A percentile compares a stretch with the other conserved stretches of the same genome.
Evolutionary conservation across 208 protist genomes (phyloP).

Genomic region (Trypanosoma cruzi): DNA sequence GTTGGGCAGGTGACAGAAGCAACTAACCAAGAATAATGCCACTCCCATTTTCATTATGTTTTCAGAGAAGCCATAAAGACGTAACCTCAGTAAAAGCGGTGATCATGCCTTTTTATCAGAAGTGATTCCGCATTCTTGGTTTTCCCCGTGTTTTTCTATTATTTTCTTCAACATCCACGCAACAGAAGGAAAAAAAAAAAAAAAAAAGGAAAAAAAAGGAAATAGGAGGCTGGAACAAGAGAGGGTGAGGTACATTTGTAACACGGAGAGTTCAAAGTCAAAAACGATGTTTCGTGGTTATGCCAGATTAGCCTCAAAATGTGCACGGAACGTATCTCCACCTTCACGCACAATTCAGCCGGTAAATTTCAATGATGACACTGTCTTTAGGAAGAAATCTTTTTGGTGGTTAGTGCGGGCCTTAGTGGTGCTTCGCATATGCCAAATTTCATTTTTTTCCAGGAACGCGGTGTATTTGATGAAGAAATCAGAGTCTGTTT

Average conservation of each 20-base stretch:
- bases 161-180: background rate
- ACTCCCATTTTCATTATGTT: no score
- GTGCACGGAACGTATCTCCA: background rate
- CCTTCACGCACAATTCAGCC: background rate
- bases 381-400: conserved; percentile 66
- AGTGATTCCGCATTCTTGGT: background rate
- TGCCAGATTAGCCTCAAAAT: conserved; percentile 1
- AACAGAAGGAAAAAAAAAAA: background rate
- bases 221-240: background rate
- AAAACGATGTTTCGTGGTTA: conserved; percentile 10
- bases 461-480: conserved; percentile 79
- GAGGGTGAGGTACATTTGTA: background rate
- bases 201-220: background rate
- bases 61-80: no score
- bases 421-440: conserved; percentile 70
- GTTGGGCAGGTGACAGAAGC: no score
- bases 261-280: background rate
- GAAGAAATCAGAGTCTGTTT: conserved; percentile 61
- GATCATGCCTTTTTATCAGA: background rate
- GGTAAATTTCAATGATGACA: conserved; percentile 63
- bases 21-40: no score
- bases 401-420: conserved; percentile 78
- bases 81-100: background rate
- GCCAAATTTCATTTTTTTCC: conserved; percentile 66
- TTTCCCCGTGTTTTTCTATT: background rate